Evolutionary conservation across 2,329 filamentous ascomycete genomes (phyloP).

Genomic region (Neobulgaria alba): DNA sequence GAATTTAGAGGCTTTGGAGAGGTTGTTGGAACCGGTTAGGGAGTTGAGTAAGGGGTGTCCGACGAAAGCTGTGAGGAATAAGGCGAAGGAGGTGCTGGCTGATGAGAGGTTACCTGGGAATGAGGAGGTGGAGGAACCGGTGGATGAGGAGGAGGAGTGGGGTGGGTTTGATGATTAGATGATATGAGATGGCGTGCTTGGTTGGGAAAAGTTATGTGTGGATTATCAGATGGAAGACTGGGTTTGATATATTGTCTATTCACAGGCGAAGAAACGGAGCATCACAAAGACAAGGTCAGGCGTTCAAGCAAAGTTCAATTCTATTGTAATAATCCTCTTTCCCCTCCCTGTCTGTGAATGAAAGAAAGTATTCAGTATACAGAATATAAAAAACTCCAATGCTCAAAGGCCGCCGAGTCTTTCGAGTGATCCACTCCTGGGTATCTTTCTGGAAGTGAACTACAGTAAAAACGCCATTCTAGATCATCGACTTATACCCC

Average conservation of each 20-base stretch:
- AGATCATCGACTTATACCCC: too few species aligned
- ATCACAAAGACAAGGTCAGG: too few species aligned
- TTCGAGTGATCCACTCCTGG: constrained; percentile 15
- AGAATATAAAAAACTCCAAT: too few species aligned
- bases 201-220: too few species aligned
- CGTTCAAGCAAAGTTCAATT: too few species aligned
- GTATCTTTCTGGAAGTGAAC: constrained; percentile 17
- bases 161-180: constrained; percentile 27
- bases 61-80: constrained; percentile 62
- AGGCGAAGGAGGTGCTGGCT: constrained; percentile 59
- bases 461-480: constrained; percentile 9
- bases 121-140: constrained; percentile 29
- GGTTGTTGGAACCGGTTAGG: constrained; percentile 36
- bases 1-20: constrained; percentile 29
- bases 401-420: constrained; percentile 8
- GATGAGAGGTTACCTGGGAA: constrained; percentile 69
- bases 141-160: constrained; percentile 33
- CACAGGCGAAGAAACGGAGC: too few species aligned
- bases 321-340: too few species aligned
- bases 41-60: constrained; percentile 41
- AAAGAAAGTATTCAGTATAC: too few species aligned
- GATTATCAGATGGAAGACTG: too few species aligned
- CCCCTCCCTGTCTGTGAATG: too few species aligned
- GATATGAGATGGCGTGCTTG: too few species aligned
- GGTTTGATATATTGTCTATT: too few species aligned